Evolutionary conservation across 2,329 filamentous ascomycete genomes (phyloP), one percentile per base, ranked within the genome.

Genomic region (Paecilomyces sp.): DNA sequence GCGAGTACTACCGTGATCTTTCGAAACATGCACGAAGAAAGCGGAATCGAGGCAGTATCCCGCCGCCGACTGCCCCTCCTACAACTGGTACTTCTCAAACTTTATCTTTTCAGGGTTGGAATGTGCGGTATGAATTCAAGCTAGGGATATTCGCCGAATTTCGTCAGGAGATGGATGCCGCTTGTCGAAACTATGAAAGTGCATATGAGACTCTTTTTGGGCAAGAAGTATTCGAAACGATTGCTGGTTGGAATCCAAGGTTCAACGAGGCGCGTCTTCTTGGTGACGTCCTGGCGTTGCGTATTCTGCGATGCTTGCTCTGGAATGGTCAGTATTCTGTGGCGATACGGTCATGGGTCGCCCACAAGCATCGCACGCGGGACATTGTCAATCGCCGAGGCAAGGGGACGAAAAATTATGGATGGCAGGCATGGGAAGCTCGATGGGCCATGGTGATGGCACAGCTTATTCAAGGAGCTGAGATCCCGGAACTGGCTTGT

Each of bases 211-310:
- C 85, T 24, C 76, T 99, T 11, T 85, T 97, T 63, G 88, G 89
- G 18, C 81, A 88, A 30, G 93, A 97, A 68, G 84, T 96, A 6
- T 86, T 97, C 66, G 92, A 96, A 68, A 88, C 88, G 13, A 93
- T 96, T 60, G 89, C 92, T 3, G 92, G 87, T 68, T 97, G 92
- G 92, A 92, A 87, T 66, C 87, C 90, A 15, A 84, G 92, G 61
- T 99, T 93, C 84, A 90, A 96, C 70, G 91, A 97, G 73, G 91
- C 90, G n/a, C 85, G 94, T n/a, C 77, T 94, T 31, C 74, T 97
- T 41, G 89, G 91, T 2, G 94, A 99, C 72, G 77, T 88, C 11
- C 84, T 95, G 64, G 87, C 91, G 0, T 84, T 97, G 57, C 88
- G 93, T 55, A 87, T 89, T 57, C 80, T 97, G 18, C 87, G 93